phyloP scores from a whole-genome alignment of 2,329 filamentous ascomycete genomes.

The Fusarium sp. region DNA sequence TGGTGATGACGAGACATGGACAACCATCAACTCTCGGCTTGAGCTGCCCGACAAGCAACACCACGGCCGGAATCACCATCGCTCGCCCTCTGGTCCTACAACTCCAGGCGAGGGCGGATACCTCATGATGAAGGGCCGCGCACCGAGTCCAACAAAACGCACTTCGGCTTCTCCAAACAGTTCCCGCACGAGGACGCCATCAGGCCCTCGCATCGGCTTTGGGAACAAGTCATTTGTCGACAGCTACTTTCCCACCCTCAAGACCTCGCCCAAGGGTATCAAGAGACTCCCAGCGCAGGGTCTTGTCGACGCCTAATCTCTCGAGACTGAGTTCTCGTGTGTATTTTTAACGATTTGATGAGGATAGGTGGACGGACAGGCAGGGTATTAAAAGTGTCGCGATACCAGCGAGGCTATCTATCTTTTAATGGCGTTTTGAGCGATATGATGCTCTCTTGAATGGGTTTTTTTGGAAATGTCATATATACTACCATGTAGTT shows the following conservation, averaged over 20 bases:
- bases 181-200: slow-evolving; percentile 62
- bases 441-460: background rate
- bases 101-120: slow-evolving; percentile 56
- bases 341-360: slow-evolving; percentile 36
- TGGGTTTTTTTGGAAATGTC: background rate
- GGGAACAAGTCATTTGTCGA: slow-evolving; percentile 47
- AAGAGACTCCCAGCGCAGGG: slow-evolving; percentile 44
- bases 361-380: background rate
- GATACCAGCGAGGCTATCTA: background rate
- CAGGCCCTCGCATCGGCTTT: slow-evolving; percentile 51
- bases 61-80: slow-evolving; percentile 55
- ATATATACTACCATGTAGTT: background rate
- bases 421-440: slow-evolving; percentile 17
- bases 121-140: slow-evolving; percentile 58
- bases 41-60: slow-evolving; percentile 60
- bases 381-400: slow-evolving; percentile 6
- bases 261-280: slow-evolving; percentile 47
- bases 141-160: slow-evolving; percentile 48
- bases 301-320: slow-evolving; percentile 33
- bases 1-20: slow-evolving; percentile 61
- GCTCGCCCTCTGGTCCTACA: slow-evolving; percentile 55
- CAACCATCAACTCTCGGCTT: slow-evolving; percentile 64
- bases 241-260: slow-evolving; percentile 57
- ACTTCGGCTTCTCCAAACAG: slow-evolving; percentile 56
- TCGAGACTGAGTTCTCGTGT: slow-evolving; percentile 1